A percentile compares a stretch with the other conserved stretches of the same genome.
Evolutionary conservation across 768 basidiomycete genomes (phyloP).

Genomic region (Dioszegia hungarica): DNA sequence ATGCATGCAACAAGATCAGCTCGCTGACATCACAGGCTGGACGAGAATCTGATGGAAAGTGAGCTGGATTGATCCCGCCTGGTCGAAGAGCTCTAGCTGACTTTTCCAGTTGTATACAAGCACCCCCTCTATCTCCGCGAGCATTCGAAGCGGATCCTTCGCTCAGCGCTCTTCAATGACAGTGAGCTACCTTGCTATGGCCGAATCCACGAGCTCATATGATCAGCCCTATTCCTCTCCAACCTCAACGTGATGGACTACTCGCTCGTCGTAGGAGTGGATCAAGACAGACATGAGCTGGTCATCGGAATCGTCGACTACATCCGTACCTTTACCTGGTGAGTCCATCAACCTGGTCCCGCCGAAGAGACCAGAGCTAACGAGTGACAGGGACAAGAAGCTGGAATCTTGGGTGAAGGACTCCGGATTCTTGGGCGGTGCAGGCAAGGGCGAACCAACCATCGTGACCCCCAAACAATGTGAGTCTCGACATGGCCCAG

Average conservation of each 20-base stretch:
- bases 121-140: constrained; percentile 93
- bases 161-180: constrained; percentile 87
- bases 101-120: constrained; percentile 65
- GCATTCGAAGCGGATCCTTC: constrained; percentile 86
- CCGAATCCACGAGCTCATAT: background rate
- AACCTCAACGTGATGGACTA: constrained; percentile 93
- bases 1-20: background rate
- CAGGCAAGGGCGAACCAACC: constrained; percentile 82
- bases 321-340: constrained; percentile 51
- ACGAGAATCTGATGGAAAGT: constrained; percentile 95
- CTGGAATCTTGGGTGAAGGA: constrained; percentile 98
- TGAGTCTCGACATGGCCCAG: constrained; percentile 47
- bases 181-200: constrained; percentile 45
- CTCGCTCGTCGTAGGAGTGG: constrained; percentile 92
- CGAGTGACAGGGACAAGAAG: constrained; percentile 81
- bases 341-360: background rate
- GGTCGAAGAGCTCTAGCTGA: too few species aligned
- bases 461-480: constrained; percentile 96
- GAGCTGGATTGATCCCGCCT: too few species aligned
- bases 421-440: constrained; percentile 75
- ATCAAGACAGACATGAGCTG: constrained; percentile 78
- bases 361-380: constrained; percentile 44
- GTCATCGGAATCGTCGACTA: constrained; percentile 92
- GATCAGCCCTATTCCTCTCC: constrained; percentile 72
- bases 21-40: constrained; percentile 52